Evolutionary conservation across 2,329 filamentous ascomycete species (phyloP), one percentile per base, ranked within the genome.

Genomic region (Lasiodiplodia hormozganensis): DNA sequence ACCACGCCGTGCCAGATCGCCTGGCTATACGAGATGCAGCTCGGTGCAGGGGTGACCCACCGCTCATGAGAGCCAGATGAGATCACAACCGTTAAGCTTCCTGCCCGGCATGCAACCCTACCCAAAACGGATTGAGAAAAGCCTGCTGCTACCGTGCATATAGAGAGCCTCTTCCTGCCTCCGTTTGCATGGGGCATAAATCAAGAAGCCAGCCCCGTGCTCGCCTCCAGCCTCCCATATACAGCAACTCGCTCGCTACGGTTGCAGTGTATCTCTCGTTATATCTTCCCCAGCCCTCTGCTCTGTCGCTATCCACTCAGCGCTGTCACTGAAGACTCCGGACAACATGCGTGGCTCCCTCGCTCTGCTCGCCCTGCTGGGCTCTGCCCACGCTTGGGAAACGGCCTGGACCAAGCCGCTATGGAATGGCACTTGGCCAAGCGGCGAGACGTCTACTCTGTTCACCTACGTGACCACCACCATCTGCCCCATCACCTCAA

Each of bases 241-340:
- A 49, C 40, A 71, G 70, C 58, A 78, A 74, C 77, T 79, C 77
- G 72, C 74, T 78, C 77, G 76, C 74, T 79, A 79, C 75, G 77
- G 77, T 78, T 78, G 71, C 70, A 77, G 70, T 73, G 60, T 70
- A 31, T 73, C 70, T 72, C 75, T 74, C 72, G 72, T 76, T 74
- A 72, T 70, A 73, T 69, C 70, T 18, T 70, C 68, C 21, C 51
- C 34, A 52, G 23, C 64, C 69, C 56, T 66, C 68, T 70, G 34
- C 21, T 21, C 57, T 60, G 38, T 62, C 57, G 57, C 36, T 62
- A 62, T 31, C 40, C 40, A 67, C 70, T 57, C 62, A 54, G 72
- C 69, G 25, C 71, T 77, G 65, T 62, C n/a, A 38, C 40, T 36
- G 36, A 16, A 18, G 23, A 49, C 57, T 49, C 57, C 16, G 16